Percentiles rank a stretch among this genome's conserved stretches.
Evolutionary conservation across 768 basidiomycete species (phyloP).

Genomic region (Phylloporus rhodoxanthus): DNA sequence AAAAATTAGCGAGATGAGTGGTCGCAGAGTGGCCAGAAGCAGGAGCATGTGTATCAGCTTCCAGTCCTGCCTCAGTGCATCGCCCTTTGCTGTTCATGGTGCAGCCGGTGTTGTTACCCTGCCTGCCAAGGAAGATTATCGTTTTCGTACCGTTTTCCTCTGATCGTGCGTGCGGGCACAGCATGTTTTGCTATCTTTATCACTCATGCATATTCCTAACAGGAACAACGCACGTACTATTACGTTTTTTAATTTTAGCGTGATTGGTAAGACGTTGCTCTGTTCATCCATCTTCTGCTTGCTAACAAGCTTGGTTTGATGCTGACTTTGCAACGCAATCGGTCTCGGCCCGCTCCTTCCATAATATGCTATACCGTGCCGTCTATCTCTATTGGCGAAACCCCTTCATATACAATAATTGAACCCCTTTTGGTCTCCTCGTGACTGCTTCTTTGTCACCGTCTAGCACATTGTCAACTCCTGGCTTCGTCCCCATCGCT

Average conservation of each 20-base stretch:
- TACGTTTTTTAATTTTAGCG: slow-evolving; percentile 19
- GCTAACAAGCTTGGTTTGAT: slow-evolving; percentile 19
- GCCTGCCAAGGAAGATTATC: slow-evolving; percentile 13
- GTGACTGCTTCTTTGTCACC: background rate
- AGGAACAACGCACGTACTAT: slow-evolving; percentile 8
- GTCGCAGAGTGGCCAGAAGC: slow-evolving; percentile 28
- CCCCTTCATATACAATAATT: slow-evolving; percentile 24
- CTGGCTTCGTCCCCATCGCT: background rate
- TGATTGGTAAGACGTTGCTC: slow-evolving; percentile 10
- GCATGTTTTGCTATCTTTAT: slow-evolving; percentile 22
- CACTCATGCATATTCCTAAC: slow-evolving; percentile 15
- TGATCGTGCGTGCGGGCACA: slow-evolving; percentile 13
- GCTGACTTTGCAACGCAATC: background rate
- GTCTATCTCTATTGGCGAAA: slow-evolving; percentile 5
- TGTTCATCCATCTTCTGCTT: slow-evolving; percentile 9
- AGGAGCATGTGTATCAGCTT: slow-evolving; percentile 19
- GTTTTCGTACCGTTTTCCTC: slow-evolving; percentile 11
- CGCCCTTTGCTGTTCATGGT: slow-evolving; percentile 16
- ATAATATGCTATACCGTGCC: slow-evolving; percentile 7
- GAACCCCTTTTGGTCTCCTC: slow-evolving; percentile 15
- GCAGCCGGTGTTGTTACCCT: slow-evolving; percentile 6
- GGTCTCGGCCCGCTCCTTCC: slow-evolving; percentile 2
- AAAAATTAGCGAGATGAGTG: slow-evolving; percentile 23
- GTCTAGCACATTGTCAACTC: slow-evolving; percentile 2
- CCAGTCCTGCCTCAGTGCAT: slow-evolving; percentile 23